Evolutionary conservation across 306 rosid genomes (phyloP).

Genomic region (Cucumis melo): DNA sequence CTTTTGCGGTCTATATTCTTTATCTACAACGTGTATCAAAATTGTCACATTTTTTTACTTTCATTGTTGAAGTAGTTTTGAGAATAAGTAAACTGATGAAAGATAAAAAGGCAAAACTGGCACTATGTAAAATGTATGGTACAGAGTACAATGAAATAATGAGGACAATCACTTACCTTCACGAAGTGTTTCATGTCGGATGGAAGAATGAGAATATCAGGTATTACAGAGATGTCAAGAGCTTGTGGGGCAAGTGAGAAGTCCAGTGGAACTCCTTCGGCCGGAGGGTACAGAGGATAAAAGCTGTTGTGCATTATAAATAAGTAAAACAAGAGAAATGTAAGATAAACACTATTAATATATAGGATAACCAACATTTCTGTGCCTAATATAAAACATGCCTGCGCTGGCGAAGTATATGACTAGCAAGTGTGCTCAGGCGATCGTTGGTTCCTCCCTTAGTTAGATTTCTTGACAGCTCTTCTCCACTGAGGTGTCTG

Average conservation of each 20-base stretch:
- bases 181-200: conserved; percentile 75
- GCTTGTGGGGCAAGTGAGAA: conserved; percentile 73
- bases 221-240: conserved; percentile 54
- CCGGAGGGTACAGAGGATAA: conserved; percentile 86
- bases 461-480: conserved; percentile 58
- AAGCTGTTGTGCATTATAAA: conserved; percentile 42
- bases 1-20: not conserved
- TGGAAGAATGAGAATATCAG: conserved; percentile 80
- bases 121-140: not conserved
- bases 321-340: not conserved
- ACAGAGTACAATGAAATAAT: not conserved
- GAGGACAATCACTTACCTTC: conserved; percentile 37
- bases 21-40: not conserved
- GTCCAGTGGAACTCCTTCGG: conserved; percentile 80
- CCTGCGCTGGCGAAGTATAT: conserved; percentile 72
- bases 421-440: conserved; percentile 67
- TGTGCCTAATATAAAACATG: conserved; percentile 2
- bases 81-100: not conserved
- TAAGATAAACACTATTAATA: conserved; percentile 4
- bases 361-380: not conserved
- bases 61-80: not conserved
- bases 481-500: conserved; percentile 88
- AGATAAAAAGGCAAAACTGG: not conserved
- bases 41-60: not conserved
- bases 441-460: conserved; percentile 66